Evolutionary conservation across 495 filamentous ascomycete genomes (phyloP), one percentile per base, ranked within the genome.

Genomic region (Daldinia childiae): DNA sequence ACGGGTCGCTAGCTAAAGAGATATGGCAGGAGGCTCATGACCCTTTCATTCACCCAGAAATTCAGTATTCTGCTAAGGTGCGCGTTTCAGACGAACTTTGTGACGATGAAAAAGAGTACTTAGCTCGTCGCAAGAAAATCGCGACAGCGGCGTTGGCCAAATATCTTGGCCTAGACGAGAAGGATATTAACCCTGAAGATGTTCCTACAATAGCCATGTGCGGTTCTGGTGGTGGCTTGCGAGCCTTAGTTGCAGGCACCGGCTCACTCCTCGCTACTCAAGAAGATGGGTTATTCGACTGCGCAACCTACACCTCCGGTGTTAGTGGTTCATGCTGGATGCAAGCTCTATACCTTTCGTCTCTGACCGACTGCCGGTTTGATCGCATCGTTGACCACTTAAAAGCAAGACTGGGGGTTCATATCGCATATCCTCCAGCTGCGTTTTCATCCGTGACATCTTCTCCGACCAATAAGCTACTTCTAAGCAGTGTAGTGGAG

Each of bases 241-340:
- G 95, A 30, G 95, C 95, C 0, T 84, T 99, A 55, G 92, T 98
- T 8, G 95, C 95, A 14, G 93, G 95, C 0, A 87, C 92, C 0
- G 92, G 94, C 12, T 97, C 93, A 1, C 91, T 93, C 60, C 81
- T 94, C 14, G 92, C 92, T 32, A 85, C 93, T 4, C 85, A 91
- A 27, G 92, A 97, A 78, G 89, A 90, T 54, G 95, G 95, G 0
- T 82, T 99, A 0, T 97, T 95, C 77, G 93, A 97, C 76, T 97
- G 94, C 77, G 87, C 91, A 0, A 99, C 94, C 0, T 99, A 99
- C 74, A 94, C 93, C 0, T 93, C 95, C 26, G 95, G 95, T 7
- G 95, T 99, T 15, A 95, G 92, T 74, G 95, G 95, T 4, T 95
- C 92, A 70, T 98, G 95, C 77, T 99, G 95, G 95, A 82, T 98